phyloP scores from a whole-genome alignment of 352 stramenopile genomes.

The Pythium coloratum region DNA sequence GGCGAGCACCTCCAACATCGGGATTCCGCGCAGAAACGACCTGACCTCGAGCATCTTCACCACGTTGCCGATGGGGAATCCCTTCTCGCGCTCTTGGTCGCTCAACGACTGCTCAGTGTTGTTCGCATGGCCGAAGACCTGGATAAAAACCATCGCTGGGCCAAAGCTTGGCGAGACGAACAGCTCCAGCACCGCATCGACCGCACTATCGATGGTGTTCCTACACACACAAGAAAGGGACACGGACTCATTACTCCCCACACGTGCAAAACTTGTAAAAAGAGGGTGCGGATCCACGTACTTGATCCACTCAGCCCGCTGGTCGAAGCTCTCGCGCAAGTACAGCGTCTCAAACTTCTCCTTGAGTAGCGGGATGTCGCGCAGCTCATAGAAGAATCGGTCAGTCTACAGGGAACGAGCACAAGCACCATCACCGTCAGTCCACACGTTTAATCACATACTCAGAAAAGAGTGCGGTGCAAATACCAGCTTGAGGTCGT shows the following conservation, averaged over 20 bases:
- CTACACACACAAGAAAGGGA: neutral
- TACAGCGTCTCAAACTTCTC: neutral
- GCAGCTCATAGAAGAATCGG: neutral
- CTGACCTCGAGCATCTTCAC: neutral
- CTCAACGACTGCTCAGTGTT: neutral
- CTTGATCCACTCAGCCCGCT: neutral
- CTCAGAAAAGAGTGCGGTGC: neutral
- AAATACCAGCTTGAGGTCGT: neutral
- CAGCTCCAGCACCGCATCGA: neutral
- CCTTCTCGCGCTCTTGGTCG: neutral
- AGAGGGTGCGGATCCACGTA: neutral
- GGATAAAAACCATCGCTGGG: neutral
- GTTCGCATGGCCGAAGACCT: neutral
- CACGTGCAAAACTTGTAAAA: neutral
- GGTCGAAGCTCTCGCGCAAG: neutral
- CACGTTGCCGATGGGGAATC: neutral
- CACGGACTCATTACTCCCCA: too few relatives aligned
- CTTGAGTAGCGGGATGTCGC: neutral
- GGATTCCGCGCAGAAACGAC: neutral
- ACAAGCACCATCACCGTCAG: neutral
- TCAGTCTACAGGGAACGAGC: neutral
- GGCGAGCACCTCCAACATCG: neutral
- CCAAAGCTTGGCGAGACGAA: neutral
- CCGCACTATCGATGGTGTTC: neutral
- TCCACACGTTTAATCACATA: neutral